Evolutionary conservation across 192 early-diverging fungal genomes (phyloP), one percentile per base, ranked within the genome.

Genomic region (Jimgerdemannia lactiflua): DNA sequence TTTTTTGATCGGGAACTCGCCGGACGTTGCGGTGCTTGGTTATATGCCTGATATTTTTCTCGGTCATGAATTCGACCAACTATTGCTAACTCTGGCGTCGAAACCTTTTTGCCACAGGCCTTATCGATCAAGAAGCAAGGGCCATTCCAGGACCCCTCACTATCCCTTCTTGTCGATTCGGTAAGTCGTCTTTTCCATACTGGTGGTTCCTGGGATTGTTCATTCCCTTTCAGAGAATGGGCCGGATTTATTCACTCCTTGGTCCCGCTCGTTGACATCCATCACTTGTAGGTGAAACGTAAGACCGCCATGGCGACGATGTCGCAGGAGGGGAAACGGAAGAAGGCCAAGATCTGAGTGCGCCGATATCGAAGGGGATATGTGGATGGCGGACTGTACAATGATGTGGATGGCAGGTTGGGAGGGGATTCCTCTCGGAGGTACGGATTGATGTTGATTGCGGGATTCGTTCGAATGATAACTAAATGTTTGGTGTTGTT

Each of bases 91-190:
- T 29, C 29, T 29, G 0, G 44, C 0, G 64, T 81, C 6, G 9
- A 43, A 68, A 10, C 67, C 41, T 9, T 40, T n/a, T 2, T 68
- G 14, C 43, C 74, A 4, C 42, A 65, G 29, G 7, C 59, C 7
- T 29, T 71, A 65, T n/a, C 42, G 40, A 39, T 14, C 44, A 70
- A 70, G 64, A 74, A 69, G 70, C 80, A 88, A 43, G 14, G 49
- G 8, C 49, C 49, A 6, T 59, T 59, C 49, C 49, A 59, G 49
- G 82, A 87, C 64, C 69, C 78, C 6, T 85, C 85, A 18, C 70
- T 91, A 29, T 89, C 86, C 10, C 74, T 79, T 20, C 76, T 91
- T 42, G 88, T 91, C 17, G 84, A 86, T 69, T 83, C 89, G 43
- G 89, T 88, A 83, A 10, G 29, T n/a, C 14, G 20, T 3, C 29